phyloP scores from a whole-genome alignment of 108 stramenopile species.

The Cyclotella choctawhatcheeana region DNA sequence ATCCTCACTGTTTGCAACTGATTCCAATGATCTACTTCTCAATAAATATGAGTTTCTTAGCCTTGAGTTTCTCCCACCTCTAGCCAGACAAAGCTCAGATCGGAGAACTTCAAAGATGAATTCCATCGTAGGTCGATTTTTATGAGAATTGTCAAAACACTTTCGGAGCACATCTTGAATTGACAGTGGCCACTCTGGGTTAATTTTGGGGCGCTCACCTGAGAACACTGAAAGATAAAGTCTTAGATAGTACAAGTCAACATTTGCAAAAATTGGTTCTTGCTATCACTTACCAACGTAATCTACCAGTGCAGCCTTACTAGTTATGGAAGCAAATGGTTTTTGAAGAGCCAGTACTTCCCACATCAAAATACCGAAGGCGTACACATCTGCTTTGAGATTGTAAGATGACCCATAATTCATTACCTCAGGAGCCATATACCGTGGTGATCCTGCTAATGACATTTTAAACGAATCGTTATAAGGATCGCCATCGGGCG shows the following conservation, averaged over 20 bases:
- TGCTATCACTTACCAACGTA: conserved; percentile 10
- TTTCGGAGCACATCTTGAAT: conserved; percentile 16
- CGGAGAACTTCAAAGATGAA: conserved; percentile 24
- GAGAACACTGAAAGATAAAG: neutral
- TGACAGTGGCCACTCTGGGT: conserved; percentile 13
- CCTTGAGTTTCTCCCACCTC: conserved; percentile 4
- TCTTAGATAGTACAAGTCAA: neutral
- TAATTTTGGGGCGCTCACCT: conserved; percentile 22
- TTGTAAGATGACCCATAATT: conserved; percentile 57
- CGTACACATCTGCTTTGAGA: conserved; percentile 67
- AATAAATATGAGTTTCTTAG: conserved; percentile 6
- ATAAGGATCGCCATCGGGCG: conserved; percentile 24
- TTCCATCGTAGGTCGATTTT: conserved; percentile 20
- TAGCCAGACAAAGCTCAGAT: neutral
- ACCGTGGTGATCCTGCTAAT: conserved; percentile 43
- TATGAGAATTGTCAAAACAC: conserved; percentile 16
- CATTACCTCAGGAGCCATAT: conserved; percentile 85
- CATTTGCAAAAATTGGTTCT: neutral
- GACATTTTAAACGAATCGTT: conserved; percentile 22
- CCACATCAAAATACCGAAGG: conserved; percentile 65
- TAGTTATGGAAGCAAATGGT: conserved; percentile 42
- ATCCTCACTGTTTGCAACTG: too few relatives aligned
- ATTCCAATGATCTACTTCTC: conserved; percentile 14
- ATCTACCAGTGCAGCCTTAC: neutral
- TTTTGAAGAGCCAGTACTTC: conserved; percentile 57